Conservation (phyloP, 768 basidiomycete species). For the Boletus edulis region DNA sequence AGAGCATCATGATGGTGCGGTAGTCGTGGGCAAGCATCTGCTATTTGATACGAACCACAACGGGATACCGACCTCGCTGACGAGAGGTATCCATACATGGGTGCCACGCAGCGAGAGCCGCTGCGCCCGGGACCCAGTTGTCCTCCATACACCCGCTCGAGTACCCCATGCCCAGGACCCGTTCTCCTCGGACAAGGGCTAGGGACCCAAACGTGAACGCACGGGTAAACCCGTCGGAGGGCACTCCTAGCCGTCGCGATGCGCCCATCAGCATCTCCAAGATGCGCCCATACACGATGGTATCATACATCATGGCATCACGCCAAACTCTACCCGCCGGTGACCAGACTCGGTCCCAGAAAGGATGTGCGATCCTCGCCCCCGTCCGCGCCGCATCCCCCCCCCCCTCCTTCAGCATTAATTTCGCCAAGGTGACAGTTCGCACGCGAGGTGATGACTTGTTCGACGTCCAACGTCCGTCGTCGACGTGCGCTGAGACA, state of each 20-base stretch:
- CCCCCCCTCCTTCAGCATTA: not conserved
- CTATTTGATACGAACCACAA: too few species aligned
- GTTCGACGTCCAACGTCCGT: too few species aligned
- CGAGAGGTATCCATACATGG: too few species aligned
- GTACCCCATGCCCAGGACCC: not conserved
- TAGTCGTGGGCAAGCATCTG: too few species aligned
- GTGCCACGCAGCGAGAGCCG: too few species aligned
- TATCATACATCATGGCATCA: not conserved
- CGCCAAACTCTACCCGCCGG: not conserved
- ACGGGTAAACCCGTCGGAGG: too few species aligned
- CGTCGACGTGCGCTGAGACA: too few species aligned
- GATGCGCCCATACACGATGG: not conserved
- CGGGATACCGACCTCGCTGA: too few species aligned
- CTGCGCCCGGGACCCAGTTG: not conserved
- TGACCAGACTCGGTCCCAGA: not conserved
- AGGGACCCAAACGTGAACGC: not conserved
- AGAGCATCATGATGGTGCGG: not conserved
- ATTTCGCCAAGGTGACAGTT: not conserved
- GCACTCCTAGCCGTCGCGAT: not conserved
- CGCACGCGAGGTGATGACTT: not conserved
- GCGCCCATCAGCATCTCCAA: not conserved
- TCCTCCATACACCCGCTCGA: not conserved
- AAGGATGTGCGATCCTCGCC: not conserved
- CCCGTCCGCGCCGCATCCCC: too few species aligned
- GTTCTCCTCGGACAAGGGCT: not conserved